A percentile compares a stretch with the other conserved stretches of the same genome.
These are phyloP conservation scores for Tetrastigma voinierianum DNA, from an alignment of 164 flowering plant species.

Conservation along the genomic window DNA sequence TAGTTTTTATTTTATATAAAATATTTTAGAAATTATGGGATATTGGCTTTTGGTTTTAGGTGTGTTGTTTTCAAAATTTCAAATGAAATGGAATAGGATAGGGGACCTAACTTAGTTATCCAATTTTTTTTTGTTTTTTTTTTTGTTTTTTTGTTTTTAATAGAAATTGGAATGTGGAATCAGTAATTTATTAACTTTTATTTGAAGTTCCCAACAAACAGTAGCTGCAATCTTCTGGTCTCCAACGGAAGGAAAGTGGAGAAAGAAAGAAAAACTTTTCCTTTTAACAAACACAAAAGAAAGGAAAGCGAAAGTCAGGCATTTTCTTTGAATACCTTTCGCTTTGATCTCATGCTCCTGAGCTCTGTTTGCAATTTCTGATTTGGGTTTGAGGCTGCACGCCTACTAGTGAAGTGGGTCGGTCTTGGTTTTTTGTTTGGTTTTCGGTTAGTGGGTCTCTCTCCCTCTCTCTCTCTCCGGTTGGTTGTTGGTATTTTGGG, in stretches of 20 bases:
- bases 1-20: too few relatives aligned
- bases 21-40: too few relatives aligned
- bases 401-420: conserved; percentile 18
- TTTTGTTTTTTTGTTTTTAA: too few relatives aligned
- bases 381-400: conserved; percentile 20
- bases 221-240: conserved; percentile 18
- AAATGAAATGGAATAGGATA: too few relatives aligned
- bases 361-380: conserved; percentile 13
- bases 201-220: conserved; percentile 6
- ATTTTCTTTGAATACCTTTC: conserved; percentile 29
- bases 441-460: conserved; percentile 16
- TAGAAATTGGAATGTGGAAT: too few relatives aligned
- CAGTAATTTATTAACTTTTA: conserved; percentile 5
- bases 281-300: conserved; percentile 47
- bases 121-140: too few relatives aligned
- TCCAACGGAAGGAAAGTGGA: conserved; percentile 29
- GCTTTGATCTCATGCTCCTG: conserved; percentile 20
- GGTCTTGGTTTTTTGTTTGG: conserved; percentile 11
- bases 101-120: too few relatives aligned
- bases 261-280: conserved; percentile 18
- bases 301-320: conserved; percentile 19
- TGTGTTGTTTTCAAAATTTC: too few relatives aligned
- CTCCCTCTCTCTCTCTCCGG: conserved; percentile 8
- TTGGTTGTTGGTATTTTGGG: conserved; percentile 12
- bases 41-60: too few relatives aligned